These are phyloP conservation scores for Coemansia sp. DNA, from an alignment of 192 early-diverging fungal genomes.

Conservation along the genomic window DNA sequence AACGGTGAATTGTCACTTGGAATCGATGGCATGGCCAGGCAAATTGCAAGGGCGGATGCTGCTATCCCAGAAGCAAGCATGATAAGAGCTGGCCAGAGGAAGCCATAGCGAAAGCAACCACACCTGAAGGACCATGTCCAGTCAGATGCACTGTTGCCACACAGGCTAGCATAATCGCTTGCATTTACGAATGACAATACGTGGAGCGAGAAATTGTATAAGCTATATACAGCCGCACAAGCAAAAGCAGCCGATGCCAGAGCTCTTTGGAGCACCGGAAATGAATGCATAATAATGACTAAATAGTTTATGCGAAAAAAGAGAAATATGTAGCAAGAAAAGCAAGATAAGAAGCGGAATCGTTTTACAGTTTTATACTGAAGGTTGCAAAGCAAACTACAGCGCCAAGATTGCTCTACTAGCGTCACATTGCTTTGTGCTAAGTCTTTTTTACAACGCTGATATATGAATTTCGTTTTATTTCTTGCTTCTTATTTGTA, in stretches of 20 bases:
- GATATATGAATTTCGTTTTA: too few relatives aligned
- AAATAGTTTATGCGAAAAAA: too few relatives aligned
- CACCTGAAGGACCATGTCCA: not conserved
- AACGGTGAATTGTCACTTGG: not conserved
- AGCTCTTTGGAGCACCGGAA: not conserved
- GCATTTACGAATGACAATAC: not conserved
- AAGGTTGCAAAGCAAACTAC: too few relatives aligned
- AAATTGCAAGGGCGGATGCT: not conserved
- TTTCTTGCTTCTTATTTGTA: too few relatives aligned
- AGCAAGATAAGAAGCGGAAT: too few relatives aligned
- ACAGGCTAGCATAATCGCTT: not conserved
- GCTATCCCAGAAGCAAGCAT: conserved; percentile 4
- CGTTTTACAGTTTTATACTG: not conserved
- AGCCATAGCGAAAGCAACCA: conserved; percentile 11
- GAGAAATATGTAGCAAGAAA: too few relatives aligned
- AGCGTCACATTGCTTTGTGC: too few relatives aligned
- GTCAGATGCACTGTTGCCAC: not conserved
- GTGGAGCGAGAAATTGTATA: not conserved
- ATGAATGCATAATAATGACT: not conserved
- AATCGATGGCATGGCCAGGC: not conserved
- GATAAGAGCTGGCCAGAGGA: conserved; percentile 27
- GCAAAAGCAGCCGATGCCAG: not conserved
- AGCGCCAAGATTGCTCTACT: too few relatives aligned
- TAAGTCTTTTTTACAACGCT: too few relatives aligned
- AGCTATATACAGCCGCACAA: not conserved